Base-by-base conservation (phyloP, 1,139 yeast genomes). In the Lodderomyces metapsilosis region DNA sequence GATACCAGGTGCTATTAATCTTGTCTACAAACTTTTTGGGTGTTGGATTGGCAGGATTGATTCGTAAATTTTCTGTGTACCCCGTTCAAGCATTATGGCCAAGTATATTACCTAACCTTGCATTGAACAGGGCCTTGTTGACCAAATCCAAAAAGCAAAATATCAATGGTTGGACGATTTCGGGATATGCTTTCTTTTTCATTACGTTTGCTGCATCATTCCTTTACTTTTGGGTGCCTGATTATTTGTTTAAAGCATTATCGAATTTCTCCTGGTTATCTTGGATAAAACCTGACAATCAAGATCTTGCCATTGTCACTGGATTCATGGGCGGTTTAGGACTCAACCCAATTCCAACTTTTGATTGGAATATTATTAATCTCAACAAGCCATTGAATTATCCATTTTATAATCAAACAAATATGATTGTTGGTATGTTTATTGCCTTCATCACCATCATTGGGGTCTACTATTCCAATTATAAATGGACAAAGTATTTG, bases 61-160 rank as follows among this genome's bases (percentile, higher is more conserved):
- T 79, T 59, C 70, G 86, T 52, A 71, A 70, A 42, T 70, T 81
- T 49, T 72, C 76, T 11, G 71, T 82, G 13, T 80, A 80, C 52
- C 86, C 87, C n/a, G 62, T 69, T 15, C 67, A 70, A 42, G 67
- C 80, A 34, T 57, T 80, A 42, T 81, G 85, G 83, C 85, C 85
- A 43, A 66, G 76, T 11, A 55, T 68, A 33, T 56, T 80, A 48
- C 82, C 83, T 16, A 70, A 78, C 4, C 55, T 81, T 21, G 82
- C 87, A n/a, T 61, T 81, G 48, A 77, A n/a, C n/a, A n/a, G n/a
- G n/a, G n/a, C n/a, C n/a, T n/a, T n/a, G n/a, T n/a, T n/a, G n/a
- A n/a, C n/a, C 78, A 56, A 63, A 67, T 73, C 40, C 58, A 66
- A 45, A 72, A 72, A 7, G 67, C 72, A 72, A 53, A 41, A n/a